Percentiles rank a stretch among this genome's conserved stretches.
Conservation (phyloP, 148 eudicot species). For the Rhododendron mucronatum region DNA sequence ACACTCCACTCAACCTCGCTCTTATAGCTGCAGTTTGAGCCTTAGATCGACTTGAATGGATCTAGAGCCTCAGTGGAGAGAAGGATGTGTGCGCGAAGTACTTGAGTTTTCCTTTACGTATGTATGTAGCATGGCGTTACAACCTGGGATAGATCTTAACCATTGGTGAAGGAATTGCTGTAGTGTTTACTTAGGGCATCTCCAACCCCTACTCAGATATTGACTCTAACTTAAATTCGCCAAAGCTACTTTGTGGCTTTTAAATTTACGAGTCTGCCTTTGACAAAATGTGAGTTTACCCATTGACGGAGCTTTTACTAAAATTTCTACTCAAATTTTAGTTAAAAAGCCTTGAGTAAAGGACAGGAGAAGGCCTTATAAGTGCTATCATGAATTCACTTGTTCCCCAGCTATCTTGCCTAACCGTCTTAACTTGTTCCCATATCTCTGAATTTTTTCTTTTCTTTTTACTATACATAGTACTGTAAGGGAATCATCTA, state of each 20-base stretch:
- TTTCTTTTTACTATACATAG: neutral
- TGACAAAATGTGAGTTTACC: neutral
- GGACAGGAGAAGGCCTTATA: neutral
- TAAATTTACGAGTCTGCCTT: neutral
- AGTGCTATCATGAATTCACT: neutral
- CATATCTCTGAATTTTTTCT: neutral
- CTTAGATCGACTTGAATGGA: neutral
- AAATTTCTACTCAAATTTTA: neutral
- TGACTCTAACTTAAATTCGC: neutral
- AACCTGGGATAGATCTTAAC: neutral
- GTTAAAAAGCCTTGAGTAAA: neutral
- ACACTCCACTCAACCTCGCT: neutral
- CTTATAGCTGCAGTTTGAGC: neutral
- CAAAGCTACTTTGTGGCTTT: neutral
- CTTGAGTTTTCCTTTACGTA: neutral
- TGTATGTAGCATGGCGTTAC: neutral
- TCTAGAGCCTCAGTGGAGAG: neutral
- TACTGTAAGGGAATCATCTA: neutral
- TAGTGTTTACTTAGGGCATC: neutral
- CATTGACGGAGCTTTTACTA: neutral
- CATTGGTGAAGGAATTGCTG: neutral
- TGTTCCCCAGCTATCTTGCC: neutral
- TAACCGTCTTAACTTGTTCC: neutral
- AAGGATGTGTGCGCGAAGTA: neutral
- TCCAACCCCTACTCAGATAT: neutral